phyloP scores from a whole-genome alignment of 2,329 filamentous ascomycete species.

The Aureobasidium pullulans region DNA sequence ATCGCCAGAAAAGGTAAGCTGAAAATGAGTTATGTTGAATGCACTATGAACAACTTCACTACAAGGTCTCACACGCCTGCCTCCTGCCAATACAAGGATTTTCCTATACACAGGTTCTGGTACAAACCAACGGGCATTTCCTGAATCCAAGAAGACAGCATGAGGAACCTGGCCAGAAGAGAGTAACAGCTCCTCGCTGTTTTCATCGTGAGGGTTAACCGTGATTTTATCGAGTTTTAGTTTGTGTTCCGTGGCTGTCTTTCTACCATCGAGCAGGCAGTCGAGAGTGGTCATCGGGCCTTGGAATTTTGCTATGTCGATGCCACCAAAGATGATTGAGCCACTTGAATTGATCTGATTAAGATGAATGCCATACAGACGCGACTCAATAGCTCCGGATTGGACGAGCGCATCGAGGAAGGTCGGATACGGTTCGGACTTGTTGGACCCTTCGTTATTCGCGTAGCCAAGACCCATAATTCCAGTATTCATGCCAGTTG shows the following conservation, averaged over 20 bases:
- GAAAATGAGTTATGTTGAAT: background rate
- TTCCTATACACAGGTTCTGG: too few relatives aligned
- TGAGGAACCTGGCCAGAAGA: too few relatives aligned
- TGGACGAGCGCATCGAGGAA: slow-evolving; percentile 26
- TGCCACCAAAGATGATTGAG: slow-evolving; percentile 28
- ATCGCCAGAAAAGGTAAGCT: background rate
- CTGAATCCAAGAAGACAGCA: too few relatives aligned
- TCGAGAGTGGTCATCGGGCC: slow-evolving; percentile 25
- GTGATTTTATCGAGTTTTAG: background rate
- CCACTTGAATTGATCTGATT: slow-evolving; percentile 23
- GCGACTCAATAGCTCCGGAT: slow-evolving; percentile 24
- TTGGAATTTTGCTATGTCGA: slow-evolving; percentile 26
- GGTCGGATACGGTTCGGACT: slow-evolving; percentile 17
- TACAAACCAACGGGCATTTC: too few relatives aligned
- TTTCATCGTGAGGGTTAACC: too few relatives aligned
- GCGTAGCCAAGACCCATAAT: slow-evolving; percentile 28
- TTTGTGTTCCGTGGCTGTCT: background rate
- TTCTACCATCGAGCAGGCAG: slow-evolving; percentile 16
- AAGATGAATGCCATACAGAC: slow-evolving; percentile 28
- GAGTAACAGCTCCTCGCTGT: too few relatives aligned
- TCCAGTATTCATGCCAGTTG: slow-evolving; percentile 25
- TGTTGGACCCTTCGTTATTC: slow-evolving; percentile 21
- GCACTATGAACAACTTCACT: background rate
- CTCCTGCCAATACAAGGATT: too few relatives aligned
- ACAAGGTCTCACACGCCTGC: background rate